Evolutionary conservation across 2,329 filamentous ascomycete genomes (phyloP), one percentile per base, ranked within the genome.

Genomic region (Pseudovirgaria hyperparasitica): DNA sequence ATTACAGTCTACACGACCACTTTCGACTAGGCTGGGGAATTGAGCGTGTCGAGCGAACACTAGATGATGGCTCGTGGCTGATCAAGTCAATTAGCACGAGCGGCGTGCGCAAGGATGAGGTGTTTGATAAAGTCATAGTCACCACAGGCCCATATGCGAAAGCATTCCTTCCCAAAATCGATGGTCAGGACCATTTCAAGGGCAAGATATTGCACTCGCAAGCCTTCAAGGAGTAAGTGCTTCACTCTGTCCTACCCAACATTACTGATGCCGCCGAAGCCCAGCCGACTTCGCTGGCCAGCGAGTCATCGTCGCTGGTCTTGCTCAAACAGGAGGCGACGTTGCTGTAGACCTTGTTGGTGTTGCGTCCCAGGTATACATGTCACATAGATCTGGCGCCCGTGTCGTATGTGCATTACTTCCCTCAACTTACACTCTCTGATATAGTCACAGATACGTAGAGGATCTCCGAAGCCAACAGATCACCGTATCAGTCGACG

Each of bases 281-380:
- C 39, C 39, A 1, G 13, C 17, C 27, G 23, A 39, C 4, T 42
- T 34, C 11, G 6, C 16, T 5, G 27, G 31, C 5, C 42, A 38
- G 13, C 30, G 30, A 29, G 38, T 46, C 19, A 31, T 46, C 34
- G 38, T 46, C 5, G 35, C 46, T 4, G 42, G 41, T 4, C 43
- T 45, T 15, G 38, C 40, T 6, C 43, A 47, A 16, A 42, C 37
- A 11, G 42, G 41, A 6, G 42, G 40, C 17, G 42, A 47, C 22
- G 40, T 38, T n/a, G 34, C 39, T 5, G 40, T 39, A 1, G 33
- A 41, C 9, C 37, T 45, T 2, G 39, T 34, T 6, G 35, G 34
- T 10, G 14, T 33, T n/a, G 40, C 41, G 16, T 23, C 31, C 15
- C 38, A 42, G 18, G 27, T 44, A 4, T 45, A 40, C 14, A 26